Evolutionary conservation across 2,329 filamentous ascomycete genomes (phyloP).

Genomic region (Xylariaceae sp.): DNA sequence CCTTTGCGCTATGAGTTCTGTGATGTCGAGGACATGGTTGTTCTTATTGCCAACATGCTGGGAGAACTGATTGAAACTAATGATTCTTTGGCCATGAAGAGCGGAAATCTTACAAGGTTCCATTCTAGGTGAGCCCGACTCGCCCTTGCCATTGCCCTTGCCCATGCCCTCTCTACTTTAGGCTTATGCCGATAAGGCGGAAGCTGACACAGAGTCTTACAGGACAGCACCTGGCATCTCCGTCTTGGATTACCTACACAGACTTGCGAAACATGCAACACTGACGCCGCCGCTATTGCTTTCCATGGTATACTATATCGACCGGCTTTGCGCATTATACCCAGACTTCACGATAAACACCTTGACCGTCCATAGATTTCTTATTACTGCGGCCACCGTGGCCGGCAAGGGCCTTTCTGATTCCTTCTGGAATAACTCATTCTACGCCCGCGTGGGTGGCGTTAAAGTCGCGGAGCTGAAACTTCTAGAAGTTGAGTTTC

Average conservation of each 20-base stretch:
- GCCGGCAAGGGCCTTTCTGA: slow-evolving; percentile 95
- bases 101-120: slow-evolving; percentile 85
- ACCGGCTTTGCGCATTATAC: slow-evolving; percentile 87
- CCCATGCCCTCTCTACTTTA: too few relatives aligned
- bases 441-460: slow-evolving; percentile 89
- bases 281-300: slow-evolving; percentile 90
- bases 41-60: slow-evolving; percentile 91
- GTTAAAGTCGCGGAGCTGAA: slow-evolving; percentile 88
- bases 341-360: slow-evolving; percentile 95
- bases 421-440: slow-evolving; percentile 97
- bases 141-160: too few relatives aligned
- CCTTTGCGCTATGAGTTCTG: slow-evolving; percentile 78
- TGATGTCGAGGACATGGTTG: slow-evolving; percentile 78
- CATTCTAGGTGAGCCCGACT: slow-evolving; percentile 70
- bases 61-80: slow-evolving; percentile 93
- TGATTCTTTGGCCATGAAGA: slow-evolving; percentile 78
- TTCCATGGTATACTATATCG: slow-evolving; percentile 99
- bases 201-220: slow-evolving; percentile 12
- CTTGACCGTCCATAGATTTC: slow-evolving; percentile 91
- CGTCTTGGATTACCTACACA: slow-evolving; percentile 87
- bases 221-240: slow-evolving; percentile 81
- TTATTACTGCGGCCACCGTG: slow-evolving; percentile 93
- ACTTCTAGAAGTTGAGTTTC: slow-evolving; percentile 85
- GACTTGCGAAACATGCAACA: slow-evolving; percentile 89
- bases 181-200: background rate